phyloP scores from a whole-genome alignment of 2,329 filamentous ascomycete genomes.

The Didymella arachidicola region DNA sequence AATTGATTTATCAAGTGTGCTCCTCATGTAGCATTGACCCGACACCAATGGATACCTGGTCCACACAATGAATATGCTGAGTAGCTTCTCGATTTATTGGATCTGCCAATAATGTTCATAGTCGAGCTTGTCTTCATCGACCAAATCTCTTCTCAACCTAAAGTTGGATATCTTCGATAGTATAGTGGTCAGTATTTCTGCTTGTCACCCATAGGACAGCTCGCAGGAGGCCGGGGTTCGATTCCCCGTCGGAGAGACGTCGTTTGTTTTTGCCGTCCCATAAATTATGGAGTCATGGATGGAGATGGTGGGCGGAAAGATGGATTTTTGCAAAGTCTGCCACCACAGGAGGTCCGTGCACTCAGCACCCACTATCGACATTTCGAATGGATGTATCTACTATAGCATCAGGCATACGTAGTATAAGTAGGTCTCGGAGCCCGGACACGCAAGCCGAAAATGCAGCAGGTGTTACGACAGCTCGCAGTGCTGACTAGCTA shows the following conservation, averaged over 20 bases:
- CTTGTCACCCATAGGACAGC: slow-evolving; percentile 19
- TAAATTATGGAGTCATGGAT: not conserved
- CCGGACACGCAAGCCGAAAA: too few relatives aligned
- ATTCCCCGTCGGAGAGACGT: slow-evolving; percentile 23
- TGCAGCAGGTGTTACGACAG: too few relatives aligned
- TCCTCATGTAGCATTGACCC: not conserved
- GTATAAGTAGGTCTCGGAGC: too few relatives aligned
- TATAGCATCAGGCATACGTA: too few relatives aligned
- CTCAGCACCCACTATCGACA: not conserved
- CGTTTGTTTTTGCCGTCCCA: slow-evolving; percentile 8
- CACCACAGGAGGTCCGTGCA: not conserved
- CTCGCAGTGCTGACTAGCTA: too few relatives aligned
- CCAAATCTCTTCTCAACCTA: not conserved
- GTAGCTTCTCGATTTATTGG: not conserved
- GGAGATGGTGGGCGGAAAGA: not conserved
- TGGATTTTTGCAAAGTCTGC: not conserved
- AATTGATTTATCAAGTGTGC: not conserved
- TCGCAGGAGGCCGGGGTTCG: slow-evolving; percentile 23
- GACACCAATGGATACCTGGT: not conserved
- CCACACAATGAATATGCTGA: not conserved
- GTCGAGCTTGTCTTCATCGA: not conserved
- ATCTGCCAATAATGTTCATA: not conserved
- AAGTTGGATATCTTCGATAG: slow-evolving; percentile 21
- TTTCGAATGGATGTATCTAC: too few relatives aligned
- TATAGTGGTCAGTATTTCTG: slow-evolving; percentile 24